Evolutionary conservation across 2,329 filamentous ascomycete genomes (phyloP), one percentile per base, ranked within the genome.

Genomic region (Lanzia echinophila): DNA sequence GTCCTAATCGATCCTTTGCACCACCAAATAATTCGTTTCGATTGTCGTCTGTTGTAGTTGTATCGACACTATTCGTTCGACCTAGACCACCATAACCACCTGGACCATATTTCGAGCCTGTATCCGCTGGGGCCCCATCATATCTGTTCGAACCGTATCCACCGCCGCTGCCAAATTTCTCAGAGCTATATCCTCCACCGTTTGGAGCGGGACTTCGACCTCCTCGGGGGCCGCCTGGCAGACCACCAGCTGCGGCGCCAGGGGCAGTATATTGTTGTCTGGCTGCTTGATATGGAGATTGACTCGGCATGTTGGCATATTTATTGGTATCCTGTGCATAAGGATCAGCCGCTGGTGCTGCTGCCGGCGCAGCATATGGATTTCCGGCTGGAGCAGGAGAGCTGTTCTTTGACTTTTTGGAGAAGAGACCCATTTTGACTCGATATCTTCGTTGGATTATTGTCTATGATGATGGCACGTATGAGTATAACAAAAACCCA

Each of bases 11-110:
- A 20, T 69, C 66, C 56, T 66, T 68, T n/a, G 66, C 67, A 28
- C 63, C 67, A 17, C 66, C 66, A 41, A 89, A 88, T 3, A 89
- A 75, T 28, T 79, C 81, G 64, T 86, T 79, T 39, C 84, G 76
- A 58, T 83, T 78, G 55, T 70, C 71, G 53, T 83, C 79, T n/a
- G 66, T 69, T 2, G 61, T 63, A 31, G 63, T 61, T 5, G 73
- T 72, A 48, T 71, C 70, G 47, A 66, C 69, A 56, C 72, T 73
- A 47, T 72, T 71, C 32, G 68, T 67, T 47, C 72, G 71, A 44
- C 79, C 80, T 54, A 85, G 70, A 6, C 81, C 81, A 34, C 83
- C 82, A 58, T 86, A 86, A 28, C 82, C 82, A 45, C 79, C 79
- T 11, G 77, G 74, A 12, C 79, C 77, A 54, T 67, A 67, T 62